Evolutionary conservation across 768 basidiomycete genomes (phyloP), one percentile per base, ranked within the genome.

Genomic region (Candolleomyces aberdarensis): DNA sequence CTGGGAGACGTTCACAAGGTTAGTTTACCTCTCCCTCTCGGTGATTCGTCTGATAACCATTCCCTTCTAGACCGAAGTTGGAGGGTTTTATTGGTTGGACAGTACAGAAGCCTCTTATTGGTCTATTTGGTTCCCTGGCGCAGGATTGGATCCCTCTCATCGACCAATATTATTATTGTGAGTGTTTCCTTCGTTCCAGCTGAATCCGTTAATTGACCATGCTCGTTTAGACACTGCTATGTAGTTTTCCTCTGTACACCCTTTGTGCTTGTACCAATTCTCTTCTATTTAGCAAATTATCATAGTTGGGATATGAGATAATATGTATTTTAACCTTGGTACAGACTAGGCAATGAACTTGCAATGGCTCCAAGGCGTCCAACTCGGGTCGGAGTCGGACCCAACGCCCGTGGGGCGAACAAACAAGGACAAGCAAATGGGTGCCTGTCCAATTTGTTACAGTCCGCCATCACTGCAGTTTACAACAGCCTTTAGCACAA

Each of bases 131-230:
- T 64, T 83, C 86, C 26, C 75, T 94, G 60, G 70, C 92, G 60
- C 87, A 85, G 64, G 92, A 93, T 67, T 94, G 93, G 92, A 85
- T 94, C 64, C 93, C 92, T 19, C 75, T 94, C 70, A 91, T 94
- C 62, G 86, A 94, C 70, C 90, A 91, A 69, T 94, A 94, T 75
- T 88, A 94, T 77, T 94, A 94, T 80, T 94, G 92, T 92, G 69
- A 62, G 92, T 80, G 14, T 43, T 40, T 43, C 36, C 39, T 17
- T 32, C 17, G 20, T 20, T 36, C 20, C 6, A 8, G 13, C 11
- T 17, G 32, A 7, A 29, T 19, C 7, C 32, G 26, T 29, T 53
- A 1, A 56, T 15, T 56, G 19, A 14, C 9, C 10, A 14, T 46
- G 44, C 44, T 56, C 19, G 15, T n/a, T 14, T 20, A 56, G 54